Evolutionary conservation across 768 basidiomycete species (phyloP).

Genomic region (Lyophyllum shimeji): DNA sequence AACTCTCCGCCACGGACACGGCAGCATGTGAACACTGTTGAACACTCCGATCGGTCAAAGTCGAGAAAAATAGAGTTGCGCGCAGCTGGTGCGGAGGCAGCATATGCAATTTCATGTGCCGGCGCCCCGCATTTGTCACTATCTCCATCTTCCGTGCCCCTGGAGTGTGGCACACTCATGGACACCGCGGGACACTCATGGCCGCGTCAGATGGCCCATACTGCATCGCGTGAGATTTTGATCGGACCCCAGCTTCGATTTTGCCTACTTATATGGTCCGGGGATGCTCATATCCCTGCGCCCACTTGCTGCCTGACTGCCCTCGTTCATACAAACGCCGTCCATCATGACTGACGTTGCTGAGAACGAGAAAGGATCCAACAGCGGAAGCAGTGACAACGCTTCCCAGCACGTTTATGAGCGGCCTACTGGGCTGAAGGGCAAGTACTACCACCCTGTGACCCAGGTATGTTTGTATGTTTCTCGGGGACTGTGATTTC

Average conservation of each 20-base stretch:
- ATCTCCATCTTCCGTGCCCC: conserved; percentile 12
- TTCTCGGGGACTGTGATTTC: background rate
- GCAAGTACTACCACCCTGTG: conserved; percentile 22
- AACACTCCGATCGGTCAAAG: background rate
- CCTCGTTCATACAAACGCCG: conserved; percentile 4
- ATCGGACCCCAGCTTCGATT: conserved; percentile 13
- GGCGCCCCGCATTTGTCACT: background rate
- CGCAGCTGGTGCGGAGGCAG: background rate
- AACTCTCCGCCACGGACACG: background rate
- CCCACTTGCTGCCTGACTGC: conserved; percentile 8
- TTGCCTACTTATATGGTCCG: conserved; percentile 19
- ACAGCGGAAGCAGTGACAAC: conserved; percentile 13
- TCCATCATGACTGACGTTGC: conserved; percentile 17
- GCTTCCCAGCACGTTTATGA: conserved; percentile 19
- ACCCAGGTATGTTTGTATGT: conserved; percentile 19
- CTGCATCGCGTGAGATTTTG: conserved; percentile 16
- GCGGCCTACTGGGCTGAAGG: conserved; percentile 21
- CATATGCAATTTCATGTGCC: conserved; percentile 1
- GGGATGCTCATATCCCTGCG: conserved; percentile 4
- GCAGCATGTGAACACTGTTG: conserved; percentile 11
- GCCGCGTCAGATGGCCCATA: conserved; percentile 16
- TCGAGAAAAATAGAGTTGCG: background rate
- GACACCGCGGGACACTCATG: conserved; percentile 2
- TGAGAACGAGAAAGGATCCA: conserved; percentile 20
- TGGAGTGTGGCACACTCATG: conserved; percentile 9